These are phyloP conservation scores for Ustanciosporium gigantosporum DNA, from an alignment of 1,284 basidiomycete species.

Conservation along the genomic window DNA sequence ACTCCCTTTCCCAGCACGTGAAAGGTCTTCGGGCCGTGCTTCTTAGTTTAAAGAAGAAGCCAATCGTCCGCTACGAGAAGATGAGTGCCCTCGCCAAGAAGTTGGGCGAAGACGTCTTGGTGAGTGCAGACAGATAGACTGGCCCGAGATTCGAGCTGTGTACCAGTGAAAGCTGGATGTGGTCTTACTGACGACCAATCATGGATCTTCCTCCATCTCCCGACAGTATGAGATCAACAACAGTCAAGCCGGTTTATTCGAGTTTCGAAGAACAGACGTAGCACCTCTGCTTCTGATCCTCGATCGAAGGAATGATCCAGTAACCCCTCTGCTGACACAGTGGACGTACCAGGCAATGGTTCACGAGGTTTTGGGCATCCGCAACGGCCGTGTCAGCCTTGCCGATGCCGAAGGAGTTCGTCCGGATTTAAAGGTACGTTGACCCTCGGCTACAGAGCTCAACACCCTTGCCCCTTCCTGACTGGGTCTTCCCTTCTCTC, in stretches of 20 bases:
- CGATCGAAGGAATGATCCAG: slow-evolving; percentile 94
- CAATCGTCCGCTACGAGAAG: slow-evolving; percentile 88
- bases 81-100: slow-evolving; percentile 91
- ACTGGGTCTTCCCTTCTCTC: neutral
- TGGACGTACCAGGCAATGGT: slow-evolving; percentile 99
- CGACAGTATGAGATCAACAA: slow-evolving; percentile 60
- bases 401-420: slow-evolving; percentile 81
- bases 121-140: no score
- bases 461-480: no score
- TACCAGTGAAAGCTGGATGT: no score
- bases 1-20: slow-evolving; percentile 76
- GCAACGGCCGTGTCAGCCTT: slow-evolving; percentile 88
- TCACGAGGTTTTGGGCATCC: slow-evolving; percentile 90
- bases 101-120: slow-evolving; percentile 81
- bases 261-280: slow-evolving; percentile 65
- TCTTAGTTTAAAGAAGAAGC: slow-evolving; percentile 93
- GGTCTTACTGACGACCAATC: no score
- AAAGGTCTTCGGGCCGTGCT: slow-evolving; percentile 85
- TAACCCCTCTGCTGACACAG: slow-evolving; percentile 93
- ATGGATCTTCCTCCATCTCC: neutral
- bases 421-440: slow-evolving; percentile 76
- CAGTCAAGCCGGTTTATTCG: slow-evolving; percentile 62
- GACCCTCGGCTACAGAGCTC: no score
- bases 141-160: neutral
- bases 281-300: slow-evolving; percentile 66